Percentiles rank a stretch among this genome's conserved stretches.
These are phyloP conservation scores for Cyclotella distinguenda DNA, from an alignment of 108 stramenopile genomes.

Conservation along the genomic window DNA sequence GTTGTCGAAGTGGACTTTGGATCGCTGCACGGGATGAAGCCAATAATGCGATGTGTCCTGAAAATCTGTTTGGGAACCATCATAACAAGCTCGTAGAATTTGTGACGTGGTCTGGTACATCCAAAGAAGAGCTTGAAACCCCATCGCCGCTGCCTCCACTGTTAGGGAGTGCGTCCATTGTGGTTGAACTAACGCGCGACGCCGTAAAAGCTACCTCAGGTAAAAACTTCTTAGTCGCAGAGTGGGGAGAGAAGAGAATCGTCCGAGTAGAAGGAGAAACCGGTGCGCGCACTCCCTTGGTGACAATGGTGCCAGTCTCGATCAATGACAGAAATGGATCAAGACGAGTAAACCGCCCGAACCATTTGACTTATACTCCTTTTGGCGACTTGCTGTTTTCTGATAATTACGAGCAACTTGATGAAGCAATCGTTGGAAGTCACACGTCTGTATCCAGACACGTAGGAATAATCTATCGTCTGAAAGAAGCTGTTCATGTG, in stretches of 20 bases:
- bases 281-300: conserved; percentile 76
- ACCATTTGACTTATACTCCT: conserved; percentile 57
- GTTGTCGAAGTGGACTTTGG: conserved; percentile 65
- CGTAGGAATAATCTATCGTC: conserved; percentile 46
- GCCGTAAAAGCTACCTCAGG: conserved; percentile 31
- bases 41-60: conserved; percentile 29
- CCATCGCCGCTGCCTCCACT: conserved; percentile 3
- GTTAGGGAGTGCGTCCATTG: conserved; percentile 64
- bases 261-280: conserved; percentile 63
- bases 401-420: conserved; percentile 10
- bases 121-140: not conserved
- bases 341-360: conserved; percentile 50
- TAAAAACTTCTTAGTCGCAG: conserved; percentile 53
- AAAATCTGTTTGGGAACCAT: conserved; percentile 21
- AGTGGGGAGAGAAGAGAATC: conserved; percentile 78
- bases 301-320: conserved; percentile 36
- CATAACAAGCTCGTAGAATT: not conserved
- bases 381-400: conserved; percentile 75
- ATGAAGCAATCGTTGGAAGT: too few species aligned
- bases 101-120: not conserved
- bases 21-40: not conserved
- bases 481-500: conserved; percentile 52
- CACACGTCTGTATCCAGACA: too few species aligned
- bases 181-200: conserved; percentile 34
- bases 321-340: not conserved